Percentiles rank a stretch among this genome's conserved stretches.
These are phyloP conservation scores for Zygoascus tannicola DNA, from an alignment of 805 yeast genomes.

Conservation along the genomic window DNA sequence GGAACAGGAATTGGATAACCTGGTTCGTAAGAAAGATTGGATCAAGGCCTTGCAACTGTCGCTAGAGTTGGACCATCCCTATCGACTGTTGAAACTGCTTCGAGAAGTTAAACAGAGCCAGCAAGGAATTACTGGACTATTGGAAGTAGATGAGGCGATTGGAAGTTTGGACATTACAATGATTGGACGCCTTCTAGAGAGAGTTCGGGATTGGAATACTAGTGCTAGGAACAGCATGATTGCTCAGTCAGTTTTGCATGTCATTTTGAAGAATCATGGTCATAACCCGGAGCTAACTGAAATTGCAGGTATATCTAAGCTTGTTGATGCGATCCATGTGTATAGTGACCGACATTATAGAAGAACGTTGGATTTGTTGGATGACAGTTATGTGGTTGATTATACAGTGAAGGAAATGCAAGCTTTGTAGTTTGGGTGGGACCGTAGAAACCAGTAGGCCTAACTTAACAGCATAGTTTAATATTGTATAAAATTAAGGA, in stretches of 20 bases:
- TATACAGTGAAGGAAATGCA: slow-evolving; percentile 65
- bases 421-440: neutral
- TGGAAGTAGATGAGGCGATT: slow-evolving; percentile 56
- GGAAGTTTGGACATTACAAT: slow-evolving; percentile 48
- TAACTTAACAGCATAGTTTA: too few relatives aligned
- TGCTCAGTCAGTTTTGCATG: slow-evolving; percentile 68
- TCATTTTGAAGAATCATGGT: slow-evolving; percentile 40
- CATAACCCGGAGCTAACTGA: slow-evolving; percentile 50
- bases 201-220: slow-evolving; percentile 92
- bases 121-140: slow-evolving; percentile 45
- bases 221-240: slow-evolving; percentile 71
- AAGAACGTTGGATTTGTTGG: slow-evolving; percentile 70
- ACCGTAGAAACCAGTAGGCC: too few relatives aligned
- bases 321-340: slow-evolving; percentile 72
- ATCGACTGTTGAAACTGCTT: slow-evolving; percentile 72
- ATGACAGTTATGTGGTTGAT: slow-evolving; percentile 78
- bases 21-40: slow-evolving; percentile 68
- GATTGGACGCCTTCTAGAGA: slow-evolving; percentile 50
- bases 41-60: slow-evolving; percentile 81
- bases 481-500: too few relatives aligned
- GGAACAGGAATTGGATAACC: slow-evolving; percentile 79
- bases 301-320: slow-evolving; percentile 56
- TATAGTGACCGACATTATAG: slow-evolving; percentile 79
- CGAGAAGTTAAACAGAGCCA: slow-evolving; percentile 43
- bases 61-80: slow-evolving; percentile 79